Evolutionary conservation across 768 basidiomycete genomes (phyloP).

Genomic region (Mycena latifolia): DNA sequence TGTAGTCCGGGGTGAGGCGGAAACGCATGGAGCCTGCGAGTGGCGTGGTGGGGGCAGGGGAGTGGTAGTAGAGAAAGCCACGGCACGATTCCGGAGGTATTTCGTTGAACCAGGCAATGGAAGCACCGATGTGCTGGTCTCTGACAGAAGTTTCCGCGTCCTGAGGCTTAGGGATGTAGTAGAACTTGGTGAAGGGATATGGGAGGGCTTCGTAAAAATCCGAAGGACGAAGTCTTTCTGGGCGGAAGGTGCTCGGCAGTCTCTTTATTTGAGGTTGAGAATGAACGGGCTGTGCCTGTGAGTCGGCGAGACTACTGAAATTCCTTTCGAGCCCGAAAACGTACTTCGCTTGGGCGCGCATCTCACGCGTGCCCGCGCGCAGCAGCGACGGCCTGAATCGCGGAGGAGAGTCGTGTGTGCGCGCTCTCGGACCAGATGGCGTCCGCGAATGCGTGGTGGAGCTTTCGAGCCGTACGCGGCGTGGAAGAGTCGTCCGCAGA

Average conservation of each 20-base stretch:
- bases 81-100: conserved; percentile 7
- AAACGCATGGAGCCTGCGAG: conserved; percentile 36
- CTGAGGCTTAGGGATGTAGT: background rate
- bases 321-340: no score
- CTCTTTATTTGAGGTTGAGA: no score
- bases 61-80: conserved; percentile 39
- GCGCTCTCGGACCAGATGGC: no score
- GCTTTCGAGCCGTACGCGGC: no score
- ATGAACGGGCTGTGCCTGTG: no score
- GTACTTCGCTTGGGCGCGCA: no score
- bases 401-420: no score
- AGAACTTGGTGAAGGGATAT: background rate
- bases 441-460: no score
- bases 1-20: conserved; percentile 29
- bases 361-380: no score
- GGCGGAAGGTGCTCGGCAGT: background rate
- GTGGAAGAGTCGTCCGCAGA: no score
- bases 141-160: background rate
- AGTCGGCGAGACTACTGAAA: no score
- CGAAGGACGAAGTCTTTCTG: background rate
- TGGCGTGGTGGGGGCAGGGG: conserved; percentile 1
- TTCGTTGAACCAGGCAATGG: background rate
- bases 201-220: conserved; percentile 7
- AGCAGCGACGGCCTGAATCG: no score
- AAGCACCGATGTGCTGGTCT: conserved; percentile 4